Evolutionary conservation across 2,329 filamentous ascomycete genomes (phyloP).

Genomic region (Ophiocordyceps sinensis): DNA sequence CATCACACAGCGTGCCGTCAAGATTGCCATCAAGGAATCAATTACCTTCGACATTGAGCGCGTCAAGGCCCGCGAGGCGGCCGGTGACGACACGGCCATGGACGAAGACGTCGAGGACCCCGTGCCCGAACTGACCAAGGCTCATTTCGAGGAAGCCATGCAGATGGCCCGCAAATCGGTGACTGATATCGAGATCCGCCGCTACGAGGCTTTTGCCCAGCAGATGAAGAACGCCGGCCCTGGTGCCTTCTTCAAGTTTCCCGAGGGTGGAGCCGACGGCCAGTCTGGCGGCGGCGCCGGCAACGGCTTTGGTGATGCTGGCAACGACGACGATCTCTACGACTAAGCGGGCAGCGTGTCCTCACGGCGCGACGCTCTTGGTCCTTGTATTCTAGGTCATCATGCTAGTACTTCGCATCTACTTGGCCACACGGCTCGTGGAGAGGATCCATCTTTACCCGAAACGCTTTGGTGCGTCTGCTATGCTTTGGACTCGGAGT

Average conservation of each 20-base stretch:
- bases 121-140: conserved; percentile 88
- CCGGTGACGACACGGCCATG: conserved; percentile 60
- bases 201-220: conserved; percentile 96
- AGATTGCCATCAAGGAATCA: conserved; percentile 97
- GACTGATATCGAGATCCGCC: conserved; percentile 89
- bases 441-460: conserved; percentile 2
- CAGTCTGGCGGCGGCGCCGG: conserved; percentile 42
- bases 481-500: conserved; percentile 16
- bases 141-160: conserved; percentile 99
- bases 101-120: conserved; percentile 73
- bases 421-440: not conserved
- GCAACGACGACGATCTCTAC: conserved; percentile 94
- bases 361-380: conserved; percentile 6
- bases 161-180: conserved; percentile 85
- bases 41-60: conserved; percentile 83
- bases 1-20: conserved; percentile 96
- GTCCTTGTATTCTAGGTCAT: conserved; percentile 34
- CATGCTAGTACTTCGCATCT: conserved; percentile 15
- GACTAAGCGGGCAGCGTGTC: conserved; percentile 46
- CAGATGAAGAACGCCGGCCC: conserved; percentile 98
- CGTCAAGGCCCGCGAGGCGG: conserved; percentile 74
- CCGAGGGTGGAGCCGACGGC: conserved; percentile 53
- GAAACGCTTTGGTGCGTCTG: conserved; percentile 10
- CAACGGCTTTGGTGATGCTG: conserved; percentile 65
- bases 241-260: conserved; percentile 98